Conservation (phyloP, 2,329 filamentous ascomycete species). For the Colletotrichum higginsianum region DNA sequence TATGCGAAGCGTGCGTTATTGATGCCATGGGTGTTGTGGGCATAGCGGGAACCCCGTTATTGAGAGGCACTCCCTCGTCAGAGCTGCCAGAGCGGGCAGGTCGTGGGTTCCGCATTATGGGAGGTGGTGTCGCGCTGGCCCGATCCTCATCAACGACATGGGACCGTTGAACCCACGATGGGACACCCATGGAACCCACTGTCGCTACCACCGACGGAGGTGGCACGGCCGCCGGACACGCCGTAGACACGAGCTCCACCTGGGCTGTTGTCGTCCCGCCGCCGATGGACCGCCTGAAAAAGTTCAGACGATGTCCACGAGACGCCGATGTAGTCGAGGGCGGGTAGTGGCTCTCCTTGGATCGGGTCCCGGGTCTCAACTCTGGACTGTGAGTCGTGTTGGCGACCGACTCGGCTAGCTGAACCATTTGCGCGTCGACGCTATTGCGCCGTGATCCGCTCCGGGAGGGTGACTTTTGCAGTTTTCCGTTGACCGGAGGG, state of each 20-base stretch:
- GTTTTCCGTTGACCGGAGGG: conserved; percentile 42
- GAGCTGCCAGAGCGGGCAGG: conserved; percentile 39
- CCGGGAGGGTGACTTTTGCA: conserved; percentile 48
- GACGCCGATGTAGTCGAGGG: conserved; percentile 62
- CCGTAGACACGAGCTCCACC: conserved; percentile 44
- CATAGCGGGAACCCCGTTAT: conserved; percentile 3
- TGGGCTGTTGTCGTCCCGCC: conserved; percentile 47
- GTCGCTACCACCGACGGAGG: conserved; percentile 38
- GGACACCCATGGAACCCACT: conserved; percentile 53
- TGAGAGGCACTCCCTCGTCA: conserved; percentile 32
- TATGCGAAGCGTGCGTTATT: neutral
- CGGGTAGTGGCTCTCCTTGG: conserved; percentile 60
- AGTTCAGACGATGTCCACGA: conserved; percentile 62
- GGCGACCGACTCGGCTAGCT: conserved; percentile 45
- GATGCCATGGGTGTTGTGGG: conserved; percentile 18
- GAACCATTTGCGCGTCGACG: conserved; percentile 49
- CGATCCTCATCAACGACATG: conserved; percentile 59
- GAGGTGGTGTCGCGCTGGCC: conserved; percentile 68
- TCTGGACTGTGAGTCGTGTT: conserved; percentile 44
- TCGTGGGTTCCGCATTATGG: conserved; percentile 64
- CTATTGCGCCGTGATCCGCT: conserved; percentile 48
- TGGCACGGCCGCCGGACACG: conserved; percentile 41
- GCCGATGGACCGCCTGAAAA: conserved; percentile 67
- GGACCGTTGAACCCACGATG: conserved; percentile 56
- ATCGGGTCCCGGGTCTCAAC: conserved; percentile 48